Evolutionary conservation across 129 eudicot species (phyloP).

Genomic region (Mikania micrantha): DNA sequence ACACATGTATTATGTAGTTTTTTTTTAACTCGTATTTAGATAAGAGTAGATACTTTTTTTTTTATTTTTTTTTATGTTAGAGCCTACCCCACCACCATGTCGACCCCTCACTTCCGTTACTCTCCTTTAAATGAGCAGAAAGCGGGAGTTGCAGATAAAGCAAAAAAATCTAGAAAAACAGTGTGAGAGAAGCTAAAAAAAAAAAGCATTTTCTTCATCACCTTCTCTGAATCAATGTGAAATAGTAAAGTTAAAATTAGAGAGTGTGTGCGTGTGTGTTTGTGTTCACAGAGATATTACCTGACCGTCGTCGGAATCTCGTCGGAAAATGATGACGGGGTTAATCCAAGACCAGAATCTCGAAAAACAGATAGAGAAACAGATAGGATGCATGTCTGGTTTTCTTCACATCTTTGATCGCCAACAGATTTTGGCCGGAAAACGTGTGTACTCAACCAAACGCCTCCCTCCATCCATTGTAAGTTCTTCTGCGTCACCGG

Average conservation of each 20-base stretch:
- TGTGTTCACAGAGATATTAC: slow-evolving; percentile 6
- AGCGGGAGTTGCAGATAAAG: slow-evolving; percentile 71
- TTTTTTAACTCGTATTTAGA: too few relatives aligned
- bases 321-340: slow-evolving; percentile 60
- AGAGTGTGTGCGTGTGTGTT: slow-evolving; percentile 13
- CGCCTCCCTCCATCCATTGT: slow-evolving; percentile 84
- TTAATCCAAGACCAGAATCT: slow-evolving; percentile 56
- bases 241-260: slow-evolving; percentile 17
- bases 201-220: neutral
- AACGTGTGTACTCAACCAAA: slow-evolving; percentile 56
- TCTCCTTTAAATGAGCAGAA: slow-evolving; percentile 58
- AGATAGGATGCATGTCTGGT: slow-evolving; percentile 91
- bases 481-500: slow-evolving; percentile 35
- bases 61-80: too few relatives aligned
- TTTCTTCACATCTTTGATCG: slow-evolving; percentile 88
- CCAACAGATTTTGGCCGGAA: slow-evolving; percentile 60
- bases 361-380: slow-evolving; percentile 67
- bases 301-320: slow-evolving; percentile 13
- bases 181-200: neutral
- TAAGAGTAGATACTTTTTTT: too few relatives aligned
- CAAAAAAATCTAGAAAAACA: slow-evolving; percentile 13
- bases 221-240: slow-evolving; percentile 17
- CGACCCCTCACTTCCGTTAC: slow-evolving; percentile 28
- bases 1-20: too few relatives aligned
- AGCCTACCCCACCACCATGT: slow-evolving; percentile 29